Conservation (phyloP, 1,139 yeast genomes). For the Nadsonia starkeyi-henricii region DNA sequence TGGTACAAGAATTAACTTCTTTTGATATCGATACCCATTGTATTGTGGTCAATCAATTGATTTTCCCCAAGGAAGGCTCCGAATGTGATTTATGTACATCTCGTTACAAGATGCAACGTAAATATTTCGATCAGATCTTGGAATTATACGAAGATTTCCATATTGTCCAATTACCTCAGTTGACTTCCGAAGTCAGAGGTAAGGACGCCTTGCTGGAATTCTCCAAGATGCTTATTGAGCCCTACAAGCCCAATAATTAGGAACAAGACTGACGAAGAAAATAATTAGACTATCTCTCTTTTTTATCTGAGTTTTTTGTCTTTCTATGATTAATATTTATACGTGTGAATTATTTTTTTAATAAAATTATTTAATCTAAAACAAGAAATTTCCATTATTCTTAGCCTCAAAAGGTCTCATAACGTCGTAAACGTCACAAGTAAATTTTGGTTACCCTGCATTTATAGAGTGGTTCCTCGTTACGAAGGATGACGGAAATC, state of each 20-base stretch:
- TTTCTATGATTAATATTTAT: no score
- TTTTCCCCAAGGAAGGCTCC: constrained; percentile 53
- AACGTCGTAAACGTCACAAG: no score
- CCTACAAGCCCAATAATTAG: constrained; percentile 13
- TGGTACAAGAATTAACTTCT: constrained; percentile 88
- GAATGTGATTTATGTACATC: constrained; percentile 82
- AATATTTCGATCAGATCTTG: constrained; percentile 85
- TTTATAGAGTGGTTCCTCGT: no score
- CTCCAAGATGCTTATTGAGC: constrained; percentile 23
- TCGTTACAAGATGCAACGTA: constrained; percentile 92
- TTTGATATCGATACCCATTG: constrained; percentile 94
- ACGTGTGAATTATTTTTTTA: no score
- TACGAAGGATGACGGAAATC: no score
- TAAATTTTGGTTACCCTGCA: no score
- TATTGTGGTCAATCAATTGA: constrained; percentile 83
- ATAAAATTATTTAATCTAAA: no score
- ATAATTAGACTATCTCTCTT: no score
- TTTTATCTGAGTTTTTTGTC: no score
- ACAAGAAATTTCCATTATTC: no score
- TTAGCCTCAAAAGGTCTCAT: no score
- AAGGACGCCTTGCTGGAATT: constrained; percentile 64
- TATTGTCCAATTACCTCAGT: constrained; percentile 83
- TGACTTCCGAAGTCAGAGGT: constrained; percentile 91
- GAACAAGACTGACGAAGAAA: not conserved
- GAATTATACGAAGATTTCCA: constrained; percentile 89